Evolutionary conservation across 495 filamentous ascomycete genomes (phyloP).

Genomic region (Pseudotulostoma volvatum): DNA sequence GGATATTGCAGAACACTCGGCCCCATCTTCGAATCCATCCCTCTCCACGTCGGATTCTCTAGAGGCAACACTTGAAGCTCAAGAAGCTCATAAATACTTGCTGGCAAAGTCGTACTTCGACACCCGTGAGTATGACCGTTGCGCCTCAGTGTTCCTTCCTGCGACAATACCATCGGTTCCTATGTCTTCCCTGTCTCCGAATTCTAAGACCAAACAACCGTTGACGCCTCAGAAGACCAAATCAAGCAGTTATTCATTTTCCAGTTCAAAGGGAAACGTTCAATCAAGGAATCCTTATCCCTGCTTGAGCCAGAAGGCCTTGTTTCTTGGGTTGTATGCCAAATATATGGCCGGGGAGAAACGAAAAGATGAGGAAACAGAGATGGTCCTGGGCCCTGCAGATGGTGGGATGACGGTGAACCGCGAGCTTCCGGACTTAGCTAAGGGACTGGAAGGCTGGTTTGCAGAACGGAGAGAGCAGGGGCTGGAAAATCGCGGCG

Average conservation of each 20-base stretch:
- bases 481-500: conserved; percentile 45
- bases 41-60: conserved; percentile 35
- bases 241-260: conserved; percentile 25
- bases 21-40: conserved; percentile 26
- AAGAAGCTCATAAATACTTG: conserved; percentile 67
- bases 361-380: conserved; percentile 84
- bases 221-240: conserved; percentile 38
- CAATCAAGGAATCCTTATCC: conserved; percentile 28
- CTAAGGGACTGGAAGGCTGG: conserved; percentile 60
- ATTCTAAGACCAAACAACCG: conserved; percentile 22
- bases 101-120: conserved; percentile 94
- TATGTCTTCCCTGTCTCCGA: conserved; percentile 30
- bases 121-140: conserved; percentile 88
- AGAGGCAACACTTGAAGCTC: conserved; percentile 64
- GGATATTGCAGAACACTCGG: conserved; percentile 26
- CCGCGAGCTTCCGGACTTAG: conserved; percentile 60
- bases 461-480: conserved; percentile 45
- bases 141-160: conserved; percentile 76
- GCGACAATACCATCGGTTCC: conserved; percentile 48
- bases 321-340: conserved; percentile 89
- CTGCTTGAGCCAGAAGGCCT: conserved; percentile 63
- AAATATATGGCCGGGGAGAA: conserved; percentile 92
- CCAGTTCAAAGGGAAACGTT: conserved; percentile 14
- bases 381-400: conserved; percentile 91
- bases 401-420: conserved; percentile 74